These are phyloP conservation scores for Quillaja saponaria DNA, from an alignment of 306 rosid genomes.

Conservation along the genomic window DNA sequence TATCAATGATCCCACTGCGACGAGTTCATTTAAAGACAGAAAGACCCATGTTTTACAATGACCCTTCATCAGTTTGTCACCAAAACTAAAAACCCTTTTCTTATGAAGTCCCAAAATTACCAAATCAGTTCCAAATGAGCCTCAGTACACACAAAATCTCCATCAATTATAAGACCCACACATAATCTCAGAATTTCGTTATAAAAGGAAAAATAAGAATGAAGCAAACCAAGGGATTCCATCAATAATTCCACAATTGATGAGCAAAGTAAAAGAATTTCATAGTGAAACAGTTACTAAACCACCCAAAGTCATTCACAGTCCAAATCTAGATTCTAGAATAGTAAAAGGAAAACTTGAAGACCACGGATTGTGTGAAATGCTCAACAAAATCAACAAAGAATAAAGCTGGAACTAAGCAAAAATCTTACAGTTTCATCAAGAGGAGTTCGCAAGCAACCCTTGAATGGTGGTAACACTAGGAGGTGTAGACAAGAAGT, in stretches of 20 bases:
- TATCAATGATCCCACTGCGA: constrained; percentile 54
- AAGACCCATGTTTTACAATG: constrained; percentile 42
- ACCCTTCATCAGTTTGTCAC: constrained; percentile 46
- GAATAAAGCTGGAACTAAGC: not conserved
- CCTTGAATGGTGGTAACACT: constrained; percentile 24
- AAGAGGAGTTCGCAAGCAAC: constrained; percentile 8
- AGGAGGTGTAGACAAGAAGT: constrained; percentile 16
- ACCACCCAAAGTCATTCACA: constrained; percentile 8
- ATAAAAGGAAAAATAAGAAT: constrained; percentile 7
- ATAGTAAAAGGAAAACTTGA: constrained; percentile 10
- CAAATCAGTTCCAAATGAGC: constrained; percentile 39
- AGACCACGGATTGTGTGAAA: not conserved
- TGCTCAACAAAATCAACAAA: not conserved
- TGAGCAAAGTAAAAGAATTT: constrained; percentile 12
- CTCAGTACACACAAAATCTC: constrained; percentile 43
- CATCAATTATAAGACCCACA: constrained; percentile 46
- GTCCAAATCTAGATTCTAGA: not conserved
- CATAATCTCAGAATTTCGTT: constrained; percentile 36
- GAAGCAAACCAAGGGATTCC: not conserved
- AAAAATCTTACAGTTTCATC: constrained; percentile 16
- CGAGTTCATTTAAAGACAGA: constrained; percentile 48
- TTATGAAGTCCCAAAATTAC: constrained; percentile 44
- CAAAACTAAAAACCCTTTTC: constrained; percentile 38
- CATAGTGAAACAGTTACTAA: not conserved
- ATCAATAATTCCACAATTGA: constrained; percentile 14